Base-by-base conservation (phyloP, 768 basidiomycete genomes). In the Dioszegia crocea region DNA sequence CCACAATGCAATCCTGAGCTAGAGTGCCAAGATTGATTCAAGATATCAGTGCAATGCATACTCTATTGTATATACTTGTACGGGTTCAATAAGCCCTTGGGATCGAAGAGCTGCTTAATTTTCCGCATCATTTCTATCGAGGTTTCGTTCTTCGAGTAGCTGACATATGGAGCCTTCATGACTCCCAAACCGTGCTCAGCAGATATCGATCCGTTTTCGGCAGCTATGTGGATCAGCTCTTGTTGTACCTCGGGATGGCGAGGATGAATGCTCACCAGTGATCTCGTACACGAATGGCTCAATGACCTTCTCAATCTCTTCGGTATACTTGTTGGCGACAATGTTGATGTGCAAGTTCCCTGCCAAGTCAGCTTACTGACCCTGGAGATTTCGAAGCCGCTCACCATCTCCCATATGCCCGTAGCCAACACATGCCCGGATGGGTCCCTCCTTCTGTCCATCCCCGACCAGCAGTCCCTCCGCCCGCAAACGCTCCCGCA, bases 281-380 rank as follows among this genome's bases (percentile, higher is more conserved):
- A 92, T 82, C 78, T 98, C 91, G 71, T 91, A 99, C 40, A 99
- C 82, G 75, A 90, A 97, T 11, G 96, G 96, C 75, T 99, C 96
- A 12, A 99, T 81, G 21, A 89, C 88, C 36, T 83, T 83, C 74
- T 91, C 85, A 29, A 97, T 84, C 73, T 94, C 89, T 9, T 84
- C 82, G 0, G 87, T 84, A 75, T 91, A 99, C 21, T 84, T 80
- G 38, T 86, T 82, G 0, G 93, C 92, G 19, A 90, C 83, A 41
- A 91, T 83, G 74, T 99, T 99, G 71, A 99, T 77, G 73, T 99
- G 96, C 51, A 99, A 77, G 73, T 99, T 98, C 17, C 92, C 91
- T 92, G 59, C 11, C 31, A 16, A 30, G 17, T 59, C 36, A 46
- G 46, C 40, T 23, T 19, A 33, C 21, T 5, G 4, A 39, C 4